Evolutionary conservation across 108 stramenopile species (phyloP).

Genomic region (Pelagomonas calceolata): DNA sequence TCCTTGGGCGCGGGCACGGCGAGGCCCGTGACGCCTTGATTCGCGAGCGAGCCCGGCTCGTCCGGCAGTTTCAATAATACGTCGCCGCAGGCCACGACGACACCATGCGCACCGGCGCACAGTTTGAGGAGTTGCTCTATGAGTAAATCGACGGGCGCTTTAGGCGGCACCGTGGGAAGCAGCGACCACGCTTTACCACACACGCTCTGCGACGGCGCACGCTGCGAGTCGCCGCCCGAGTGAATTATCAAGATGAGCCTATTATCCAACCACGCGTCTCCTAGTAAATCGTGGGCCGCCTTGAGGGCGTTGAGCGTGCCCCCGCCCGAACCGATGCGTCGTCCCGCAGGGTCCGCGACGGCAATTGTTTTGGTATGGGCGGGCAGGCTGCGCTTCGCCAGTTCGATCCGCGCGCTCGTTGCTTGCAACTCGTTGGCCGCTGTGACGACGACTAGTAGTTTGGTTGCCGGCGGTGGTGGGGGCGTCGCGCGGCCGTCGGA

Average conservation of each 20-base stretch:
- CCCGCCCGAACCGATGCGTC: conserved; percentile 13
- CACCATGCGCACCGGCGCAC: neutral
- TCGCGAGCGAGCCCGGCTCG: no score
- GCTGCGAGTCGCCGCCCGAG: conserved; percentile 13
- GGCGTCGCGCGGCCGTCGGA: no score
- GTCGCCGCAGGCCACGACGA: conserved; percentile 15
- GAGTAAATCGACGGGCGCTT: neutral
- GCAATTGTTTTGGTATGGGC: no score
- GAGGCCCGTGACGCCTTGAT: neutral
- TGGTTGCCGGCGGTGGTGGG: no score
- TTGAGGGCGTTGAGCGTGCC: conserved; percentile 12
- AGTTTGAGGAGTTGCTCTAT: neutral
- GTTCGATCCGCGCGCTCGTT: no score
- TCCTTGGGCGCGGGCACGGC: neutral
- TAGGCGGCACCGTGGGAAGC: neutral
- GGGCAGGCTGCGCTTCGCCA: no score
- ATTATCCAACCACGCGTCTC: neutral
- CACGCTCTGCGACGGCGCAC: conserved; percentile 5
- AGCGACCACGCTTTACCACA: conserved; percentile 17
- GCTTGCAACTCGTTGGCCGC: no score
- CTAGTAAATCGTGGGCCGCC: neutral
- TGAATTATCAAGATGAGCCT: conserved; percentile 6
- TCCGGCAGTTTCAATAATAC: neutral
- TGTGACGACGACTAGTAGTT: no score
- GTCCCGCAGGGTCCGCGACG: conserved; percentile 12